A percentile compares a stretch with the other conserved stretches of the same genome.
phyloP scores from a whole-genome alignment of 768 basidiomycete species.

The Cubamyces lactineus region DNA sequence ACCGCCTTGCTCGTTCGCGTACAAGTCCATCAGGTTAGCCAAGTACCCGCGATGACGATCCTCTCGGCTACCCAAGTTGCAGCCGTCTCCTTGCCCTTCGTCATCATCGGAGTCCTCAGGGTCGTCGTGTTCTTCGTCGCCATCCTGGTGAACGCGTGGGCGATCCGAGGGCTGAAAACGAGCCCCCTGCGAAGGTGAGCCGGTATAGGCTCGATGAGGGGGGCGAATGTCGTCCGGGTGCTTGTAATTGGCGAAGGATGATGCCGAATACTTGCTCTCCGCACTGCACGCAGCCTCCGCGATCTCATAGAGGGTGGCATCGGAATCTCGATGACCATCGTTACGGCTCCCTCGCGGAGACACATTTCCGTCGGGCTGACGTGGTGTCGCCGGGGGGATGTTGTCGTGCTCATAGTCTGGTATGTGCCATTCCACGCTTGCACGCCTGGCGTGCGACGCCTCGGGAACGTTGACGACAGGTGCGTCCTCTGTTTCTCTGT shows the following conservation, averaged over 20 bases:
- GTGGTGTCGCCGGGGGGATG: not conserved
- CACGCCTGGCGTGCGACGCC: not conserved
- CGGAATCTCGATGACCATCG: conserved; percentile 33
- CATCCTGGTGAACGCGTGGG: conserved; percentile 2
- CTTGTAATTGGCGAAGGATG: conserved; percentile 56
- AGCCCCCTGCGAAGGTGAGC: conserved; percentile 40
- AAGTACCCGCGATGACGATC: conserved; percentile 49
- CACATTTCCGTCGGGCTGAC: conserved; percentile 4
- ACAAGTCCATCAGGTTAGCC: conserved; percentile 56
- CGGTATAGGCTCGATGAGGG: conserved; percentile 47
- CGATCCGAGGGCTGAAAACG: conserved; percentile 45
- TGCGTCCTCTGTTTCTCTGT: not conserved
- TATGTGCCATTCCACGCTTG: conserved; percentile 3
- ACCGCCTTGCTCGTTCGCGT: conserved; percentile 40
- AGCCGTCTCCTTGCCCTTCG: conserved; percentile 29
- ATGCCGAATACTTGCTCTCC: conserved; percentile 42
- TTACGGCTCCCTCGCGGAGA: conserved; percentile 19
- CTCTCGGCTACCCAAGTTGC: conserved; percentile 24
- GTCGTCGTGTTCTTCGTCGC: conserved; percentile 31
- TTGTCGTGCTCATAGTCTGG: conserved; percentile 9
- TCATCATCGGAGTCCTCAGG: conserved; percentile 42
- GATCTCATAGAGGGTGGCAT: conserved; percentile 41
- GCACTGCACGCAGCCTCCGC: not conserved
- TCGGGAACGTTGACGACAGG: conserved; percentile 11
- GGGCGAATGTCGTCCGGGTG: conserved; percentile 66